A percentile compares a stretch with the other conserved stretches of the same genome.
Evolutionary conservation across 768 basidiomycete genomes (phyloP).

Genomic region (Clavulina sp.): DNA sequence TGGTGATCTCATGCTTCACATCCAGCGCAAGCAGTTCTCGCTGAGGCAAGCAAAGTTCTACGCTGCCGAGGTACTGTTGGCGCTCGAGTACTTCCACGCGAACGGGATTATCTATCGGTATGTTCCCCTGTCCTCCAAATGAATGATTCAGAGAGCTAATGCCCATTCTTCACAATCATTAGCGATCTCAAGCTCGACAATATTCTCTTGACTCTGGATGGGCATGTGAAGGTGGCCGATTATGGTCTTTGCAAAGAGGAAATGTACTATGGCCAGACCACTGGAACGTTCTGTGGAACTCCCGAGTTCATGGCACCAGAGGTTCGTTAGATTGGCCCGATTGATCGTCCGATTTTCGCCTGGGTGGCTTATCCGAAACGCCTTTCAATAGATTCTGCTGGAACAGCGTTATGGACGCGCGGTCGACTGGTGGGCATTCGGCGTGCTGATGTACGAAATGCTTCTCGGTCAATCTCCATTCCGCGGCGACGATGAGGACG

Average conservation of each 20-base stretch:
- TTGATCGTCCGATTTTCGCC: too few relatives aligned
- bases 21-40: conserved; percentile 97
- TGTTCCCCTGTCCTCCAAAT: too few relatives aligned
- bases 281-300: conserved; percentile 97
- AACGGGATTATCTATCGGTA: conserved; percentile 99
- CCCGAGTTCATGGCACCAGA: conserved; percentile 99
- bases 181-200: conserved; percentile 98
- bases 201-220: conserved; percentile 88
- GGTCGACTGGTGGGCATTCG: conserved; percentile 99
- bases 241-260: conserved; percentile 99
- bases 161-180: neutral
- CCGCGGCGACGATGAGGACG: conserved; percentile 97
- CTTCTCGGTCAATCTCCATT: conserved; percentile 96
- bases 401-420: conserved; percentile 98
- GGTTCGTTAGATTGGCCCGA: conserved; percentile 39
- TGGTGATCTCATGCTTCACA: conserved; percentile 98
- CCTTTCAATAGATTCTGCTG: conserved; percentile 68
- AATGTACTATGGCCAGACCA: conserved; percentile 93
- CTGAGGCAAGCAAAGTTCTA: conserved; percentile 98
- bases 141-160: too few relatives aligned
- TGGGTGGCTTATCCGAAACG: too few relatives aligned
- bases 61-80: conserved; percentile 88
- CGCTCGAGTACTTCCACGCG: conserved; percentile 92
- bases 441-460: conserved; percentile 98
- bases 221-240: conserved; percentile 97